phyloP scores from a whole-genome alignment of 2,329 filamentous ascomycete genomes.

The Ophiostoma montium region DNA sequence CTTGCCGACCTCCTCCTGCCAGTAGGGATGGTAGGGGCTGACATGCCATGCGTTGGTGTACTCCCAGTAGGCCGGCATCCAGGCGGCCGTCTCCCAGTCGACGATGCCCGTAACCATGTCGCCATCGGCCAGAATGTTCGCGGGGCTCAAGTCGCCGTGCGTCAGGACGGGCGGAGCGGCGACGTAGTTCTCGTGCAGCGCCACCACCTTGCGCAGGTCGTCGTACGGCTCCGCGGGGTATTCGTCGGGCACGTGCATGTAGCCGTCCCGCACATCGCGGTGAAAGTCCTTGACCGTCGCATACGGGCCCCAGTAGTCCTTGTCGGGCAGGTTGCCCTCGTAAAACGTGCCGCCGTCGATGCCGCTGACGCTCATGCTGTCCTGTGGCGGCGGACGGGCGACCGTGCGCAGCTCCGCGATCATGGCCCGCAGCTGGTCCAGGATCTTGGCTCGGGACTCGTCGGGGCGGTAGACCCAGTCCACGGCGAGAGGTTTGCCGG shows the following conservation, averaged over 20 bases:
- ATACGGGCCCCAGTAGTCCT: neutral
- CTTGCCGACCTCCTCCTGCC: slow-evolving; percentile 3
- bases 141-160: slow-evolving; percentile 3
- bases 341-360: slow-evolving; percentile 18
- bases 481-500: slow-evolving; percentile 13
- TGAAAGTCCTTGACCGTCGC: neutral
- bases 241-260: neutral
- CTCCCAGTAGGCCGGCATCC: slow-evolving; percentile 8
- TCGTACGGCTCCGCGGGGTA: neutral
- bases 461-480: slow-evolving; percentile 7
- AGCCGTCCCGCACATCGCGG: too few relatives aligned
- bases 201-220: neutral
- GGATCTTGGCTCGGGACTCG: neutral
- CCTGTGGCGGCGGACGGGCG: neutral
- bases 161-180: slow-evolving; percentile 3
- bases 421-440: neutral
- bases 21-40: slow-evolving; percentile 3
- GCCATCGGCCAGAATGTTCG: slow-evolving; percentile 8
- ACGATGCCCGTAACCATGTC: slow-evolving; percentile 5
- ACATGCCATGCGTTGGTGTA: slow-evolving; percentile 7
- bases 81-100: slow-evolving; percentile 7
- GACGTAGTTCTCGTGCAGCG: neutral
- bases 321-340: slow-evolving; percentile 14
- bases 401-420: neutral
- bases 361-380: slow-evolving; percentile 12